A percentile compares a stretch with the other conserved stretches of the same genome.
Conservation (phyloP, 1,139 yeast genomes). For the Yamadazyma triangularis region DNA sequence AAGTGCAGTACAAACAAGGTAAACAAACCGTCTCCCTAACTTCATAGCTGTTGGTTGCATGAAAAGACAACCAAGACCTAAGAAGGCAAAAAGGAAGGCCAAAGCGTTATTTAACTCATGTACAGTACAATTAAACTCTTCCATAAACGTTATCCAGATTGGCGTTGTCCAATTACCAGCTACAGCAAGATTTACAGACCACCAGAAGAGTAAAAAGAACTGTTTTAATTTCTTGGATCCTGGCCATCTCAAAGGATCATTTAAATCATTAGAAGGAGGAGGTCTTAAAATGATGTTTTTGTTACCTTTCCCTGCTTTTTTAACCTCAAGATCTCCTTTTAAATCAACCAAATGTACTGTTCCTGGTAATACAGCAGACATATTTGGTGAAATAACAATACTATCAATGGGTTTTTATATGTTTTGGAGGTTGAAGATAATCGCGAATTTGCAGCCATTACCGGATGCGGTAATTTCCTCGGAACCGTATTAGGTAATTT, state of each 20-base stretch:
- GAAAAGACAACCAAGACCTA: conserved; percentile 36
- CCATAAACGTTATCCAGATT: conserved; percentile 31
- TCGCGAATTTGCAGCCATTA: no score
- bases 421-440: no score
- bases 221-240: conserved; percentile 27
- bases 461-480: no score
- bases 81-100: conserved; percentile 32
- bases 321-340: conserved; percentile 30
- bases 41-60: conserved; percentile 42
- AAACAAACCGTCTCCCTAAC: conserved; percentile 36
- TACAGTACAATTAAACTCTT: conserved; percentile 23
- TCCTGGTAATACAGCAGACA: no score
- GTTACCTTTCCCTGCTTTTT: conserved; percentile 16
- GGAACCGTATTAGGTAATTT: no score
- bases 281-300: conserved; percentile 36
- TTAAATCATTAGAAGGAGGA: conserved; percentile 31
- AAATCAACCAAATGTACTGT: conserved; percentile 56
- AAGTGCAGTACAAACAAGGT: conserved; percentile 30
- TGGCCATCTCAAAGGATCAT: conserved; percentile 40
- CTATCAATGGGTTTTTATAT: no score
- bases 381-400: no score
- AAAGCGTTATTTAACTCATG: conserved; percentile 24
- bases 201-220: conserved; percentile 29
- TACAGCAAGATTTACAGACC: conserved; percentile 39
- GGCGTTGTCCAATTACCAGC: conserved; percentile 41